Conservation (phyloP, 805 yeast genomes). For the Naumovozyma dairenensis region DNA sequence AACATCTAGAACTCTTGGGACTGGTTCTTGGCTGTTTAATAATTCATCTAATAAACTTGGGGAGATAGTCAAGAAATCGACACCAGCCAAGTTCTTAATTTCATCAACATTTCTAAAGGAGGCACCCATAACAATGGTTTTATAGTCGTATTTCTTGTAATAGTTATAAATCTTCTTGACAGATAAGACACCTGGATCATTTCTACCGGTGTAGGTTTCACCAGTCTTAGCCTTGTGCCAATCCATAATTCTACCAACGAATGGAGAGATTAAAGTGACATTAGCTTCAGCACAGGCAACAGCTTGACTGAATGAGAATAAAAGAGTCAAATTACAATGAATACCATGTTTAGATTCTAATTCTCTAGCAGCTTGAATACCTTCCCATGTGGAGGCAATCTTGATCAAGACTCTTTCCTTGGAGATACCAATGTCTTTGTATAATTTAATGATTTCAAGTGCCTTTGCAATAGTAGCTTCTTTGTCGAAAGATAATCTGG, state of each 20-base stretch:
- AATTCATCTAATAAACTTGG: constrained; percentile 86
- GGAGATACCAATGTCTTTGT: constrained; percentile 70
- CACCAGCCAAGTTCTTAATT: constrained; percentile 91
- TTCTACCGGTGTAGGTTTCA: constrained; percentile 61
- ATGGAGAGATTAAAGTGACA: constrained; percentile 92
- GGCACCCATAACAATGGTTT: constrained; percentile 99
- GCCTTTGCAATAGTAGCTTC: constrained; percentile 91
- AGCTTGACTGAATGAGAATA: constrained; percentile 92
- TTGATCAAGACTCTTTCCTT: constrained; percentile 89
- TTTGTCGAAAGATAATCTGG: constrained; percentile 90
- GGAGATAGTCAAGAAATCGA: constrained; percentile 88
- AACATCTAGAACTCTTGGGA: constrained; percentile 74
- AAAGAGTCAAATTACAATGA: constrained; percentile 88
- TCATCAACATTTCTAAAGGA: constrained; percentile 95
- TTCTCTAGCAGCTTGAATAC: constrained; percentile 96
- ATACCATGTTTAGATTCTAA: constrained; percentile 81
- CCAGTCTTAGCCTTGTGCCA: constrained; percentile 95
- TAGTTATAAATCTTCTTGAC: constrained; percentile 85
- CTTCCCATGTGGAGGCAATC: constrained; percentile 97
- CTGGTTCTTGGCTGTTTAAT: constrained; percentile 58
- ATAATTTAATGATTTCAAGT: constrained; percentile 71
- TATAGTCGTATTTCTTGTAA: constrained; percentile 91
- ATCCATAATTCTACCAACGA: constrained; percentile 96
- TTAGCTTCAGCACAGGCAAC: constrained; percentile 97
- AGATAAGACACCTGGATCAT: constrained; percentile 89